A percentile compares a stretch with the other conserved stretches of the same genome.
phyloP scores from a whole-genome alignment of 108 stramenopile genomes.

The Chaetoceros muelleri region DNA sequence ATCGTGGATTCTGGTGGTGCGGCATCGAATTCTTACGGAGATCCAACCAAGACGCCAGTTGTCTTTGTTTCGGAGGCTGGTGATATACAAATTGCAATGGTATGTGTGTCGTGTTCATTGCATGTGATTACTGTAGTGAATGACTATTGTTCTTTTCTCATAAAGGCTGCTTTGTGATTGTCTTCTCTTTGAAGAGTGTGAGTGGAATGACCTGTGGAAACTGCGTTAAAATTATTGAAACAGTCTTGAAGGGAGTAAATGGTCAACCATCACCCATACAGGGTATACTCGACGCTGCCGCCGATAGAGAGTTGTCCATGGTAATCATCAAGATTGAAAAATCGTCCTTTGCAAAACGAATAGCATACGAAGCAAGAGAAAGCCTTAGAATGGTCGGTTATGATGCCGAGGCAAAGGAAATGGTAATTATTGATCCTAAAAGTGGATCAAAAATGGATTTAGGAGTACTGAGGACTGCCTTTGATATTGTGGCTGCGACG shows the following conservation, averaged over 20 bases:
- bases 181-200: slow-evolving; percentile 12
- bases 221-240: slow-evolving; percentile 86
- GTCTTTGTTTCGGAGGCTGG: slow-evolving; percentile 47
- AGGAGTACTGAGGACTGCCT: slow-evolving; percentile 34
- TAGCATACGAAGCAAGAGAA: slow-evolving; percentile 66
- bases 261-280: slow-evolving; percentile 79
- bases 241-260: slow-evolving; percentile 75
- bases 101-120: too few species aligned
- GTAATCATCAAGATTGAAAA: slow-evolving; percentile 66
- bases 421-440: slow-evolving; percentile 27
- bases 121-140: too few species aligned
- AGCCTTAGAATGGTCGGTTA: slow-evolving; percentile 86
- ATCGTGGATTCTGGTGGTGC: slow-evolving; percentile 16
- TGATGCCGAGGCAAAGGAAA: slow-evolving; percentile 54
- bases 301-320: slow-evolving; percentile 44
- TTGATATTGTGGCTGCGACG: slow-evolving; percentile 32
- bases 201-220: slow-evolving; percentile 84
- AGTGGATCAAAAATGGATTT: slow-evolving; percentile 31
- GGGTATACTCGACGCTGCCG: slow-evolving; percentile 76
- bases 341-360: slow-evolving; percentile 40
- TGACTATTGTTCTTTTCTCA: neutral
- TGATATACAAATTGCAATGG: slow-evolving; percentile 71
- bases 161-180: neutral
- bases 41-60: slow-evolving; percentile 64
- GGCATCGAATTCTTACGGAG: slow-evolving; percentile 37